Evolutionary conservation across 2,329 filamentous ascomycete genomes (phyloP).

Genomic region (Aspergillus fumigatus): DNA sequence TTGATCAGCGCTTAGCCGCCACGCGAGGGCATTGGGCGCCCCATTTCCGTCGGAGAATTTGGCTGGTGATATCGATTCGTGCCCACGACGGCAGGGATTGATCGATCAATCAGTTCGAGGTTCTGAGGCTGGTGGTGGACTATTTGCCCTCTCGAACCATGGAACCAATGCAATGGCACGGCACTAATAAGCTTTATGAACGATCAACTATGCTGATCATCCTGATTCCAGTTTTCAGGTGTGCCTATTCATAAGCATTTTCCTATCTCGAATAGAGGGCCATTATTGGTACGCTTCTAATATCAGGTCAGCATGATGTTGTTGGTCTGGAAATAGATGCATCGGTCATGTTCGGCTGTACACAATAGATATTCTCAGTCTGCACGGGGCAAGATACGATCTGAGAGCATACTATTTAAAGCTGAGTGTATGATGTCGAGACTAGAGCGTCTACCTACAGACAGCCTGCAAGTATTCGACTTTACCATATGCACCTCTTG

Average conservation of each 20-base stretch:
- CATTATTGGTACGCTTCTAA: not conserved
- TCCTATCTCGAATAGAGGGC: not conserved
- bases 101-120: conserved; percentile 15
- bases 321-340: not conserved
- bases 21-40: not conserved
- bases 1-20: not conserved
- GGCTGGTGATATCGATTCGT: not conserved
- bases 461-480: not conserved
- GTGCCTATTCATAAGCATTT: not conserved
- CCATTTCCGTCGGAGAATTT: conserved; percentile 1
- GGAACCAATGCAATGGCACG: conserved; percentile 8
- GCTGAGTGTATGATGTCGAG: too few relatives aligned
- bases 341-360: not conserved
- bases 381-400: not conserved
- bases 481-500: not conserved
- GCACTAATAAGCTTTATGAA: conserved; percentile 15
- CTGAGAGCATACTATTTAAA: not conserved
- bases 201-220: conserved; percentile 7
- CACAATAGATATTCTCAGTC: not conserved
- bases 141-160: not conserved
- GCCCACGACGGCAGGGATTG: not conserved
- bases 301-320: not conserved
- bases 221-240: not conserved
- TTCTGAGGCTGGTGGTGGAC: not conserved
- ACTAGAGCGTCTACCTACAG: not conserved